Base-by-base conservation (phyloP, 306 rosid genomes). In the Hippophae gyantsensis region DNA sequence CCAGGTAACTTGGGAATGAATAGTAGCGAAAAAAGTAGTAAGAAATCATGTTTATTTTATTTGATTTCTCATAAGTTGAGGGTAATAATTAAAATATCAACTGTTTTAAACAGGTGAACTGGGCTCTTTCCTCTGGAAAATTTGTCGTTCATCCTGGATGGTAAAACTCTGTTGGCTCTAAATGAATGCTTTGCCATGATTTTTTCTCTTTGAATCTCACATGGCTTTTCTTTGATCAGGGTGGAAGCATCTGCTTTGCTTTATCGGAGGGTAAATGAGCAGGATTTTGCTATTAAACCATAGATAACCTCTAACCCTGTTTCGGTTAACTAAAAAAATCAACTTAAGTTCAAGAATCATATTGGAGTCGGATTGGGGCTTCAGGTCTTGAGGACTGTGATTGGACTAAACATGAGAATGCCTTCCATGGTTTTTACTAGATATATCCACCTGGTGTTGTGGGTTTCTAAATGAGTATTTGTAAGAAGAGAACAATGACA, bases 171-270 rank as follows among this genome's bases (percentile, higher is more conserved):
- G 45, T 38, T 26, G 26, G 10, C 40, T 52, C 12, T 46, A 32
- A 13, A 32, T 32, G 38, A 32, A 32, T 32, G 54, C 14, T 68
- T 57, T 76, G 74, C 76, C 75, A 10, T 64, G 61, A 40, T 46
- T 48, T 70, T 65, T 64, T 62, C 70, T 32, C 38, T 32, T 32
- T 32, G 38, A 32, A 32, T 32, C 38, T 32, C 4, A 32, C 38
- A 32, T 32, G 5, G 38, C 38, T 32, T 32, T 32, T 32, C 3
- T 32, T 32, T 32, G 70, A 74, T 71, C 97, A 93, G 99, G 99
- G 88, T 93, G 81, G 99, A 93, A 79, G 99, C 99, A 70, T 93
- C 99, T 3, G 84, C 99, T 66, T 78, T 93, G 89, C 99, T 93
- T 62, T 93, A 93, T 60, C 81, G 99, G 90, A 82, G 99, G 84